A percentile compares a stretch with the other conserved stretches of the same genome.
These are phyloP conservation scores for Adenanthera pavonina DNA, from an alignment of 306 rosid genomes.

Conservation along the genomic window DNA sequence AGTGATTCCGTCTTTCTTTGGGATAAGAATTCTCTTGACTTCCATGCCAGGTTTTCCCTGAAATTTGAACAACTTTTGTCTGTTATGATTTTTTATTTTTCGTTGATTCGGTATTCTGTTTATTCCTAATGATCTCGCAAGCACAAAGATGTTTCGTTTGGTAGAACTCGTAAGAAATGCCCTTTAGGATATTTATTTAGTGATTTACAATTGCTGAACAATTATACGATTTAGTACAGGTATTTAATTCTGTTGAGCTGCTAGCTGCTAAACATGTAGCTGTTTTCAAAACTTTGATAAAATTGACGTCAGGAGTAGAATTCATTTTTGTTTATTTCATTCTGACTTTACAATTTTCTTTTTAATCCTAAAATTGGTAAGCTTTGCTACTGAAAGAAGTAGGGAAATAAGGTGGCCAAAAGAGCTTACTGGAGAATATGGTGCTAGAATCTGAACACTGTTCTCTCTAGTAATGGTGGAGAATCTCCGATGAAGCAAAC, in stretches of 20 bases:
- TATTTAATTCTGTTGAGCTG: neutral
- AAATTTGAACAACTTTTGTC: neutral
- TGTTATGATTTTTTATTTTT: neutral
- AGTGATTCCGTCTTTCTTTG: constrained; percentile 66
- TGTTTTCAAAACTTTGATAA: neutral
- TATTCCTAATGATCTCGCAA: constrained; percentile 8
- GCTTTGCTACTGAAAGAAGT: too few relatives aligned
- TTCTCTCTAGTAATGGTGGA: too few relatives aligned
- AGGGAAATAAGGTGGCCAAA: too few relatives aligned
- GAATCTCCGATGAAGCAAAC: too few relatives aligned
- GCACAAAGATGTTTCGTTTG: neutral
- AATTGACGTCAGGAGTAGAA: neutral
- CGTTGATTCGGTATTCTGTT: neutral
- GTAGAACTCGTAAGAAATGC: neutral
- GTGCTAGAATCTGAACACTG: too few relatives aligned
- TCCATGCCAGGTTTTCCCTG: constrained; percentile 70
- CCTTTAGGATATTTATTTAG: neutral
- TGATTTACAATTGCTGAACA: neutral
- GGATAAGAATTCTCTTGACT: constrained; percentile 79
- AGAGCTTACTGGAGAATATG: too few relatives aligned
- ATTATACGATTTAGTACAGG: neutral
- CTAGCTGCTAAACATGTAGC: too few relatives aligned
- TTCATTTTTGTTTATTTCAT: neutral
- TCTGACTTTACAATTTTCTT: neutral
- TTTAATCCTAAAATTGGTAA: too few relatives aligned